Conservation (phyloP, 495 filamentous ascomycete species). For the Aspergillus bertholletiae region DNA sequence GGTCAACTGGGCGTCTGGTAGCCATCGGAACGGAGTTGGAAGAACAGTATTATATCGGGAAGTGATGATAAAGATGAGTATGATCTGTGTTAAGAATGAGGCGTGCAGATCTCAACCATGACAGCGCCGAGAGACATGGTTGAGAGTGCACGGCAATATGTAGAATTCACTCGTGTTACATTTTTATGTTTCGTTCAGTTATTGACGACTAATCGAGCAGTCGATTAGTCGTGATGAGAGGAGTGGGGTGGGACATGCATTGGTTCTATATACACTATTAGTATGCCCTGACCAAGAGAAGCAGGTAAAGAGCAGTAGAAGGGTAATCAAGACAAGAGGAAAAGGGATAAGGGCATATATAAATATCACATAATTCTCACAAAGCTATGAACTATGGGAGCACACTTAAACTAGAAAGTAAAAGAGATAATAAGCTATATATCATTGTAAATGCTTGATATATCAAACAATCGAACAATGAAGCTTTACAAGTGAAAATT, state of each 20-base stretch:
- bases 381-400: neutral
- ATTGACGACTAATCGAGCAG: neutral
- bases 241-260: neutral
- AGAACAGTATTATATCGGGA: neutral
- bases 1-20: neutral
- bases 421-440: neutral
- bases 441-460: neutral
- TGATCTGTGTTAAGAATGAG: neutral
- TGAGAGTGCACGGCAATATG: neutral
- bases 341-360: neutral
- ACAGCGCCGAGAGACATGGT: neutral
- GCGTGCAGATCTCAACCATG: neutral
- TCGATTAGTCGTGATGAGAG: neutral
- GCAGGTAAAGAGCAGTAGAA: neutral
- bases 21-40: neutral
- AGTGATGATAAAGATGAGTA: neutral
- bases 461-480: neutral
- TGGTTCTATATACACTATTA: neutral
- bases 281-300: neutral
- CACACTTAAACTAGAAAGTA: neutral
- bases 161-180: neutral
- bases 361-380: neutral
- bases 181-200: neutral
- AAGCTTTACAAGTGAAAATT: neutral
- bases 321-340: neutral